These are phyloP conservation scores for Santalum album DNA, from an alignment of 164 flowering plant genomes.

Conservation along the genomic window DNA sequence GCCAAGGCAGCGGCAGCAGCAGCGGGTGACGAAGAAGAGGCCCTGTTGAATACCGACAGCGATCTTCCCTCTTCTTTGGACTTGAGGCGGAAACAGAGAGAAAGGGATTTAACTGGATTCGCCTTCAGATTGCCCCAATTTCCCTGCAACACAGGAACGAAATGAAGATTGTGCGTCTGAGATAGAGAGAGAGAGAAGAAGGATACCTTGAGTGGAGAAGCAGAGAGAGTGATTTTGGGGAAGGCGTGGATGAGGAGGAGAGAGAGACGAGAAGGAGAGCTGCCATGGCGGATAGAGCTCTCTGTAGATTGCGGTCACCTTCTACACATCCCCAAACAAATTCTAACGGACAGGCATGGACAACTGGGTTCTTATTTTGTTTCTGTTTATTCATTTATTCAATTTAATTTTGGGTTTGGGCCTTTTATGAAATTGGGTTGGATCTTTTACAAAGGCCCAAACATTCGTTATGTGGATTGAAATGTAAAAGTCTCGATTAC, in stretches of 20 bases:
- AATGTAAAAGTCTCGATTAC: too few relatives aligned
- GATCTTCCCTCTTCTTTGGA: constrained; percentile 3
- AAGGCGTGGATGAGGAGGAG: constrained; percentile 16
- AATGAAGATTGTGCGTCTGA: not conserved
- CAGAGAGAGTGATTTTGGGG: constrained; percentile 7
- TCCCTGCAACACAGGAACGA: constrained; percentile 20
- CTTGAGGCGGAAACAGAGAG: constrained; percentile 7
- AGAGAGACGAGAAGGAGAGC: constrained; percentile 20
- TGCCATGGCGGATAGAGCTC: too few relatives aligned
- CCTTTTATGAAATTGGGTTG: too few relatives aligned
- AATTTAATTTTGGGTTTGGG: too few relatives aligned
- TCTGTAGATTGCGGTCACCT: not conserved
- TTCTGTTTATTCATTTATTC: too few relatives aligned
- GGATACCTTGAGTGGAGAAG: constrained; percentile 13
- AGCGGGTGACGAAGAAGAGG: constrained; percentile 15
- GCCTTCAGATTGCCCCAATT: constrained; percentile 8
- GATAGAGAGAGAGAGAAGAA: constrained; percentile 6
- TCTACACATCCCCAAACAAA: not conserved
- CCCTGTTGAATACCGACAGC: constrained; percentile 20
- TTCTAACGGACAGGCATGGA: constrained; percentile 2
- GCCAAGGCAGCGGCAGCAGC: constrained; percentile 1
- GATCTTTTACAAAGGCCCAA: too few relatives aligned
- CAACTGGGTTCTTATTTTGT: too few relatives aligned
- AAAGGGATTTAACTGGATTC: too few relatives aligned
- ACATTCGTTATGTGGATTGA: too few relatives aligned